phyloP scores from a whole-genome alignment of 305 asterid species.

The Withania somnifera region DNA sequence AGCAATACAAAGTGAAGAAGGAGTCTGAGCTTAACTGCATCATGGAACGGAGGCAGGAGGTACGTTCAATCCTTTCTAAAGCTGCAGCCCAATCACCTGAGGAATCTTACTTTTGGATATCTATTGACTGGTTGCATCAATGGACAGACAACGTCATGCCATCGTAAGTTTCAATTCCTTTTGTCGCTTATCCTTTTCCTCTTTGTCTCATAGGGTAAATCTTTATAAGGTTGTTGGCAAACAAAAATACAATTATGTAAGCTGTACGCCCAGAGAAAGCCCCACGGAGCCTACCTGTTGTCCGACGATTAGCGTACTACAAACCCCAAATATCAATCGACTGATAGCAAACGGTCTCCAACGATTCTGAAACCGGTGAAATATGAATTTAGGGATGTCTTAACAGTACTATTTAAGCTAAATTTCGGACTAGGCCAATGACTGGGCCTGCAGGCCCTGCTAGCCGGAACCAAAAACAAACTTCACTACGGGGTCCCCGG shows the following conservation, averaged over 20 bases:
- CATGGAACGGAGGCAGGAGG: constrained; percentile 70
- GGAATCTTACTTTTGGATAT: constrained; percentile 69
- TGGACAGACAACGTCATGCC: constrained; percentile 81
- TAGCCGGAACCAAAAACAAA: no score
- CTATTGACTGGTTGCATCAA: constrained; percentile 94
- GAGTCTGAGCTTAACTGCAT: constrained; percentile 45
- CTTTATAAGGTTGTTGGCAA: not conserved
- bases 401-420: no score
- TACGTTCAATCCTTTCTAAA: constrained; percentile 68
- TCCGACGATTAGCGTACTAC: no score
- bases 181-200: constrained; percentile 1
- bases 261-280: no score
- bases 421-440: no score
- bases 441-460: no score
- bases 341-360: no score
- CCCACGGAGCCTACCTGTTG: no score
- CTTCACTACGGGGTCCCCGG: no score
- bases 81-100: constrained; percentile 69
- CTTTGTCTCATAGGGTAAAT: constrained; percentile 1
- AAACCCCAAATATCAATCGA: no score
- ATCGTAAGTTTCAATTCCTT: constrained; percentile 34
- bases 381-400: no score
- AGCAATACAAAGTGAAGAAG: constrained; percentile 59
- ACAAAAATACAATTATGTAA: not conserved
- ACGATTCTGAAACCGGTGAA: no score